phyloP scores from a whole-genome alignment of 1,284 basidiomycete genomes.

The Somion occarium region DNA sequence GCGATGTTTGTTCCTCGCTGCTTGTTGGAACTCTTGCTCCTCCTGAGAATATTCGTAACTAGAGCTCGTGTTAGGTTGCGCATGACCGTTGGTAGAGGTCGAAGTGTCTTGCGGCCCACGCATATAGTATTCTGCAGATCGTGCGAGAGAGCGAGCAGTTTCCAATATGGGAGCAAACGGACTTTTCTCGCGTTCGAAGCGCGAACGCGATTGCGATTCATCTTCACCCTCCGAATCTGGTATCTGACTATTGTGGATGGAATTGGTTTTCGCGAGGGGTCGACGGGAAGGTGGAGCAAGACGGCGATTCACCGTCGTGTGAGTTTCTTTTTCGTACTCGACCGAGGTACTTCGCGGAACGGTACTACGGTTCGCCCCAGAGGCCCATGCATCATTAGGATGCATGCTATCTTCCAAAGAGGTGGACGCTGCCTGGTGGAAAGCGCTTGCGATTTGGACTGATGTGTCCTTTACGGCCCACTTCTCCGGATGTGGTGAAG shows the following conservation, averaged over 20 bases:
- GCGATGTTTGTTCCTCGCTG: conserved; percentile 37
- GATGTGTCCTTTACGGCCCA: conserved; percentile 76
- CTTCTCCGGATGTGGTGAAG: conserved; percentile 54
- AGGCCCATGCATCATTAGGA: conserved; percentile 63
- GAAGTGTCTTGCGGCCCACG: conserved; percentile 29
- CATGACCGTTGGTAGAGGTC: conserved; percentile 37
- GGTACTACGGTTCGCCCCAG: conserved; percentile 41
- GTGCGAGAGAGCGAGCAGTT: conserved; percentile 42
- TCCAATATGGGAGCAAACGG: conserved; percentile 57
- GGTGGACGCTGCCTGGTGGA: conserved; percentile 60
- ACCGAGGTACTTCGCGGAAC: conserved; percentile 70
- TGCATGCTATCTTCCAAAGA: conserved; percentile 33
- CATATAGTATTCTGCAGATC: neutral
- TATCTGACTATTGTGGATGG: conserved; percentile 37
- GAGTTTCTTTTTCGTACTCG: conserved; percentile 68
- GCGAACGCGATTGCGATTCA: conserved; percentile 18
- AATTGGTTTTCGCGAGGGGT: conserved; percentile 42
- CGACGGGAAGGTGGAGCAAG: conserved; percentile 51
- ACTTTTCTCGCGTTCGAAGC: conserved; percentile 48
- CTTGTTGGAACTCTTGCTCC: conserved; percentile 49
- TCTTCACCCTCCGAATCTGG: conserved; percentile 67
- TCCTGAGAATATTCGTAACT: conserved; percentile 78
- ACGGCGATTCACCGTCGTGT: conserved; percentile 46
- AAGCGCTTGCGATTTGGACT: conserved; percentile 79
- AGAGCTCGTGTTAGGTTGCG: conserved; percentile 33